Base-by-base conservation (phyloP, 495 filamentous ascomycete genomes). In the Aspergillus homomorphus region DNA sequence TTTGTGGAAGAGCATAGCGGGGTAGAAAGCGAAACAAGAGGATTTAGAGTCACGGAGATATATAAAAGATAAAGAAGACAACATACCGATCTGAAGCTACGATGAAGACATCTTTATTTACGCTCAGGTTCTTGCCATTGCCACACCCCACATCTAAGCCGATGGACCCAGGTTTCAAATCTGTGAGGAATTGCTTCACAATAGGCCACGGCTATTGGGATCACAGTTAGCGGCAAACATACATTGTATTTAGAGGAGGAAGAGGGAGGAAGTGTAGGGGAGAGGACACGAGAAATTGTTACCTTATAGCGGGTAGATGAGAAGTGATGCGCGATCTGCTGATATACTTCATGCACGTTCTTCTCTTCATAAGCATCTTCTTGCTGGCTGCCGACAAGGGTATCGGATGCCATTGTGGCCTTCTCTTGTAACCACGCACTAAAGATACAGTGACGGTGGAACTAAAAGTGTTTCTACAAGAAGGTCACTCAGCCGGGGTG, bases 291-390 rank as follows among this genome's bases (percentile, higher is more conserved):
- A n/a, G 26, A 15, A 18, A 44, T 20, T 22, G 20, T 30, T 38
- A 88, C 86, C 80, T 97, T 97, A 81, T 96, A 92, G 51, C 94
- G 84, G 20, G 94, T 98, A 12, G 90, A 84, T 15, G 93, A 96
- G 75, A 98, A 98, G 75, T 98, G 94, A 15, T 84, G 78, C 15
- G 94, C 94, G 66, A 98, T 98, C 61, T 92, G 83, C 69, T 96
- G 89, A 75, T 98, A 98, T 56, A 98, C 89, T 60, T 83, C 77
- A 73, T 98, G 94, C 54, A 98, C 94, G 73, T 96, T 88, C 59
- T 87, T 71, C 48, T 85, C 80, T 73, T 98, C 94, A 70, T 96
- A 96, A 18, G 59, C 71, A 45, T 80, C 77, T 18, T 71, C 23
- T 52, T 54, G 45, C 26, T 57, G 60, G 45, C 41, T 38, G 33